Conservation (phyloP, 257 asterid genomes). For the Fraxinus anomala region DNA sequence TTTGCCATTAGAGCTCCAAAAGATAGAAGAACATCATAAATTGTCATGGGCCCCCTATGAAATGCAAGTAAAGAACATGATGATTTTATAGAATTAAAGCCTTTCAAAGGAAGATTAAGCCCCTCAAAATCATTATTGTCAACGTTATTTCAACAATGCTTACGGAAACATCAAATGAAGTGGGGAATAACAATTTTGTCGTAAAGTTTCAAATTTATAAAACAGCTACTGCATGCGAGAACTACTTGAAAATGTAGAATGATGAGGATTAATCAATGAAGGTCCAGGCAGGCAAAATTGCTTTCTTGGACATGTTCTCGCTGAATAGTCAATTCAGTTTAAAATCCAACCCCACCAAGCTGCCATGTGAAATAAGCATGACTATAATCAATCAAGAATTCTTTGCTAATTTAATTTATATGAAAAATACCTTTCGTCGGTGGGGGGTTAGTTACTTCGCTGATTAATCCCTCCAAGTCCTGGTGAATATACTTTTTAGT, state of each 20-base stretch:
- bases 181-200: not conserved
- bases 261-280: slow-evolving; percentile 16
- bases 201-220: slow-evolving; percentile 1
- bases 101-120: slow-evolving; percentile 7
- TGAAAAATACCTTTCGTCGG: slow-evolving; percentile 48
- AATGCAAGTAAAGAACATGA: not conserved
- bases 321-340: slow-evolving; percentile 5
- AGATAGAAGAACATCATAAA: not conserved
- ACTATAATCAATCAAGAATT: slow-evolving; percentile 1
- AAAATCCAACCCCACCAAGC: slow-evolving; percentile 1
- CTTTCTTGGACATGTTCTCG: not conserved
- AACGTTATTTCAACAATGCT: not conserved
- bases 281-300: slow-evolving; percentile 7
- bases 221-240: slow-evolving; percentile 26
- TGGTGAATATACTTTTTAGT: slow-evolving; percentile 65
- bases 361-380: not conserved
- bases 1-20: not conserved
- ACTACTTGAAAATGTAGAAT: slow-evolving; percentile 8
- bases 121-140: not conserved
- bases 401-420: not conserved
- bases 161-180: slow-evolving; percentile 5
- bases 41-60: not conserved
- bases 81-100: slow-evolving; percentile 1
- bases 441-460: slow-evolving; percentile 32
- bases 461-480: slow-evolving; percentile 73